A percentile compares a stretch with the other conserved stretches of the same genome.
phyloP scores from a whole-genome alignment of 805 yeast genomes.

The Candida koratica region DNA sequence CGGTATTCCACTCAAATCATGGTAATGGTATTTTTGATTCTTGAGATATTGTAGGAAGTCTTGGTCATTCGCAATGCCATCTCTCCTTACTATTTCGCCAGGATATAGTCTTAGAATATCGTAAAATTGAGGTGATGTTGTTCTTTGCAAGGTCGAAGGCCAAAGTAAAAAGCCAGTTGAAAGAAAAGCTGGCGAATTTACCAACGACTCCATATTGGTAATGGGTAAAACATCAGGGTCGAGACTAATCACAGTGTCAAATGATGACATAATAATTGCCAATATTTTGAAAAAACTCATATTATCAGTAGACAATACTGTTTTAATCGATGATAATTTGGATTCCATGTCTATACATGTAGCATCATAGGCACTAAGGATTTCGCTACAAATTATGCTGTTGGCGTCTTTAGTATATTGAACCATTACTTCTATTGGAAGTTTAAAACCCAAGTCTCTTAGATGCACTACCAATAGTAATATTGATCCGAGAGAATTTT shows the following conservation, averaged over 20 bases:
- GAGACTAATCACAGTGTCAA: conserved; percentile 29
- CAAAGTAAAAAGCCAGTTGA: conserved; percentile 28
- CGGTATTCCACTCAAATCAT: conserved; percentile 33
- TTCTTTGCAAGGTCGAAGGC: conserved; percentile 36
- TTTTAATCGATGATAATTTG: not conserved
- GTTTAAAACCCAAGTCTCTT: conserved; percentile 28
- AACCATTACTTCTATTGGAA: conserved; percentile 35
- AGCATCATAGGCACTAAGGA: conserved; percentile 60
- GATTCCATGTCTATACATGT: conserved; percentile 49
- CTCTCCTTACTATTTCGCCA: conserved; percentile 29
- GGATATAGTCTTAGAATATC: conserved; percentile 26
- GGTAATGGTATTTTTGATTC: conserved; percentile 20
- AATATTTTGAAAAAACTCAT: conserved; percentile 28
- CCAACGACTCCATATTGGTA: conserved; percentile 25
- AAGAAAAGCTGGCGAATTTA: conserved; percentile 23
- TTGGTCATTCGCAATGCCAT: conserved; percentile 27
- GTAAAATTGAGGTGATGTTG: conserved; percentile 30
- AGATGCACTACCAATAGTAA: conserved; percentile 28
- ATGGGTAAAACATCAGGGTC: conserved; percentile 35
- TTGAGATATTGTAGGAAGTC: conserved; percentile 20
- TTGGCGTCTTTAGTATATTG: conserved; percentile 23
- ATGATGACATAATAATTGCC: conserved; percentile 31
- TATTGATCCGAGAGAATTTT: conserved; percentile 25
- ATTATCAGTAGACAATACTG: not conserved
- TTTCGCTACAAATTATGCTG: conserved; percentile 34